Conservation (phyloP, 805 yeast species). For the Novakomyces olei region DNA sequence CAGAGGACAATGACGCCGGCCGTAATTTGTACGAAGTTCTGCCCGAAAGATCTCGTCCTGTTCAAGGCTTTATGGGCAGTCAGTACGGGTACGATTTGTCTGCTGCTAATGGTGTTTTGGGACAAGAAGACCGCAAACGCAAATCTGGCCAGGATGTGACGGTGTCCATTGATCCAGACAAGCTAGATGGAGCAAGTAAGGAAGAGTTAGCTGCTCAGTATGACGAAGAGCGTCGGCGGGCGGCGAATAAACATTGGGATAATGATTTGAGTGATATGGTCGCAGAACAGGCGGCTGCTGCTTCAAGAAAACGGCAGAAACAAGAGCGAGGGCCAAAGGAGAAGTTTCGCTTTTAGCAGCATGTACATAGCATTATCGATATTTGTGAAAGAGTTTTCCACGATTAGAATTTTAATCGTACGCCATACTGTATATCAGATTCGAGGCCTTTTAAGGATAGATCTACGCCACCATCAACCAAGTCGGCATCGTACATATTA, state of each 20-base stretch:
- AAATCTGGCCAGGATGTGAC: not conserved
- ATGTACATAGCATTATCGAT: too few relatives aligned
- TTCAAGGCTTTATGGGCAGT: conserved; percentile 2
- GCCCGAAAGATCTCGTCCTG: not conserved
- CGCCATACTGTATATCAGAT: too few relatives aligned
- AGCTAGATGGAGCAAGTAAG: not conserved
- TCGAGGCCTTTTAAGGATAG: too few relatives aligned
- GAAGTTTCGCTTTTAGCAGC: conserved; percentile 3
- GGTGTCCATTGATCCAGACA: not conserved
- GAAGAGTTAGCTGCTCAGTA: not conserved
- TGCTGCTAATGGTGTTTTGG: not conserved
- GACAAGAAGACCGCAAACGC: conserved; percentile 1
- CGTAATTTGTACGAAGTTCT: not conserved
- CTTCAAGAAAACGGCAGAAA: not conserved
- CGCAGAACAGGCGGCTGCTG: conserved; percentile 2
- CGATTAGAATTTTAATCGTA: too few relatives aligned
- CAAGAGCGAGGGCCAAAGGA: not conserved
- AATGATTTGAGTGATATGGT: conserved; percentile 3
- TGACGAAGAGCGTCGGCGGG: not conserved
- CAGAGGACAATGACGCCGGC: not conserved
- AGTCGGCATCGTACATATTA: too few relatives aligned
- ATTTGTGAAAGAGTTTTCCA: too few relatives aligned
- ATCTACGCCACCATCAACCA: too few relatives aligned
- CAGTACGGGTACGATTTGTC: conserved; percentile 2
- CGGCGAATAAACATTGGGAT: not conserved